Conservation (phyloP, 805 yeast species). For the Starmerella bombi region DNA sequence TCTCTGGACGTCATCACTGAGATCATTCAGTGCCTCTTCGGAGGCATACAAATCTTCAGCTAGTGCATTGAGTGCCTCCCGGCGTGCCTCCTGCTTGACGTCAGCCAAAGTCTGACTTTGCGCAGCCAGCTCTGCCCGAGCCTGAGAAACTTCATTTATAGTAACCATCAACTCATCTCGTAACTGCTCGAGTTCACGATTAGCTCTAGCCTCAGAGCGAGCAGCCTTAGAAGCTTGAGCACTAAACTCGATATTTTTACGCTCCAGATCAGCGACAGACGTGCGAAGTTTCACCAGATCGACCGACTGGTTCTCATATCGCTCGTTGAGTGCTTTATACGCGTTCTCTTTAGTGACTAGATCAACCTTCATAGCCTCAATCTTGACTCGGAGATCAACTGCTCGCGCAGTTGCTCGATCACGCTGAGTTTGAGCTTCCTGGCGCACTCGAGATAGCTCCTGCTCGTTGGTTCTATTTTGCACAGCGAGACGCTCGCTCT, state of each 20-base stretch:
- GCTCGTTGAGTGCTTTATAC: slow-evolving; percentile 4
- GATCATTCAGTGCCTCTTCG: slow-evolving; percentile 32
- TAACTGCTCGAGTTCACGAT: slow-evolving; percentile 7
- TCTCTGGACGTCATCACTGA: not conserved
- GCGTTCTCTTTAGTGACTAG: slow-evolving; percentile 6
- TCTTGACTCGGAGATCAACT: slow-evolving; percentile 5
- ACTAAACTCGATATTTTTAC: slow-evolving; percentile 4
- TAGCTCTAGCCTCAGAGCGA: slow-evolving; percentile 6
- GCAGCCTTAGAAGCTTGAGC: not conserved
- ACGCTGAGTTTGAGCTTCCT: not conserved
- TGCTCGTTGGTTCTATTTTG: not conserved
- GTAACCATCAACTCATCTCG: slow-evolving; percentile 10
- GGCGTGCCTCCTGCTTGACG: slow-evolving; percentile 12
- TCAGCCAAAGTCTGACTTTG: slow-evolving; percentile 8
- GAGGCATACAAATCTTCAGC: slow-evolving; percentile 24
- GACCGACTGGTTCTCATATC: slow-evolving; percentile 7
- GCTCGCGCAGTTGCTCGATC: slow-evolving; percentile 4
- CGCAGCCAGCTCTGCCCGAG: slow-evolving; percentile 20
- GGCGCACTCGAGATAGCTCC: slow-evolving; percentile 5
- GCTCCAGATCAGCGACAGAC: slow-evolving; percentile 8
- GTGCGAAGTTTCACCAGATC: slow-evolving; percentile 7
- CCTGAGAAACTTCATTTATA: slow-evolving; percentile 16
- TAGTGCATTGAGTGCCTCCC: slow-evolving; percentile 19
- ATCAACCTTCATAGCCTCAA: slow-evolving; percentile 3
- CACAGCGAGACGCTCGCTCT: slow-evolving; percentile 3